A percentile compares a stretch with the other conserved stretches of the same genome.
These are phyloP conservation scores for Monosporascus sp. DNA, from an alignment of 2,329 filamentous ascomycete genomes.

Conservation along the genomic window DNA sequence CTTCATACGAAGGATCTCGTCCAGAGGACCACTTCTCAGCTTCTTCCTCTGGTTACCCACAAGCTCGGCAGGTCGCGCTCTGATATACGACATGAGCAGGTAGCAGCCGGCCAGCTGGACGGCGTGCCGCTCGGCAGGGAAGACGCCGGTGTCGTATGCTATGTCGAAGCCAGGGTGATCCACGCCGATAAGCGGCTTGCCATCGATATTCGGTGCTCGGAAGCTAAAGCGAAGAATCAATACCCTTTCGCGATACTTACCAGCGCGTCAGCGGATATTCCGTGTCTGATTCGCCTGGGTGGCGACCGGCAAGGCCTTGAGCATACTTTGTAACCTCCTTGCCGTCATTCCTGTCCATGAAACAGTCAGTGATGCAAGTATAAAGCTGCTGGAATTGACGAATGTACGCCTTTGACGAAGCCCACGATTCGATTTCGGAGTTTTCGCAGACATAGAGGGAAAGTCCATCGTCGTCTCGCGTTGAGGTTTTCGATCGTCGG, in stretches of 20 bases:
- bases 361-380: neutral
- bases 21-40: conserved; percentile 17
- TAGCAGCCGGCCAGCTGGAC: conserved; percentile 21
- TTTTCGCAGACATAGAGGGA: neutral
- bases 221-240: too few species aligned
- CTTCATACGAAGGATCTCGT: conserved; percentile 16
- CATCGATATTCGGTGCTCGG: conserved; percentile 13
- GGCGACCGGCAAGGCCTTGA: too few species aligned
- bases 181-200: conserved; percentile 17
- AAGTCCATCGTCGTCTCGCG: neutral
- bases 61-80: conserved; percentile 21
- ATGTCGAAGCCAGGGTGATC: conserved; percentile 26
- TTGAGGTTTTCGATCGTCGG: too few species aligned
- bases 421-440: neutral
- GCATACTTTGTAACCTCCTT: neutral
- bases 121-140: conserved; percentile 16
- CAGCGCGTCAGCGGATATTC: too few species aligned
- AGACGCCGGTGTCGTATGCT: conserved; percentile 19
- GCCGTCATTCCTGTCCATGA: neutral
- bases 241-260: too few species aligned
- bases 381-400: neutral
- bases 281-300: too few species aligned
- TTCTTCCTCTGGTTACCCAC: conserved; percentile 21
- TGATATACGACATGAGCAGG: conserved; percentile 20
- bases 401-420: neutral